These are phyloP conservation scores for Pseudogymnoascus sp. DNA, from an alignment of 2,329 filamentous ascomycete genomes.

Conservation along the genomic window DNA sequence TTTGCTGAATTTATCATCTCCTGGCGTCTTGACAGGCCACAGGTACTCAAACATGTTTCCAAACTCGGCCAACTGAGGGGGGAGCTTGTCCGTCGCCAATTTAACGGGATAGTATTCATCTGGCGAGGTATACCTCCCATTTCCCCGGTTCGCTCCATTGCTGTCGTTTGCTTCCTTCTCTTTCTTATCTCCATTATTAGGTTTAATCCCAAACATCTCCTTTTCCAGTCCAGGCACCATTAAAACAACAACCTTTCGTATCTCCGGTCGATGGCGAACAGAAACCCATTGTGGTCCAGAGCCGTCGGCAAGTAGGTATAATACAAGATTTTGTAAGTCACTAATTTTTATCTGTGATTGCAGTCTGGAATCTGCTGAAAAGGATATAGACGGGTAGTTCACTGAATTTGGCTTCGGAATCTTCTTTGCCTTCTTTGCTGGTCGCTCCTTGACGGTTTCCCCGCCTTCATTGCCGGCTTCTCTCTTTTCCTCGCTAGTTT, in stretches of 20 bases:
- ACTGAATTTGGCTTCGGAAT: slow-evolving; percentile 46
- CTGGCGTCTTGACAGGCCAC: slow-evolving; percentile 83
- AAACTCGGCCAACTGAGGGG: slow-evolving; percentile 55
- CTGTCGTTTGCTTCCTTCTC: slow-evolving; percentile 9
- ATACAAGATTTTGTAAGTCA: slow-evolving; percentile 55
- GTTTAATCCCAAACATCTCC: slow-evolving; percentile 68
- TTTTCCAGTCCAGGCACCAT: slow-evolving; percentile 90
- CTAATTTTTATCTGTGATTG: slow-evolving; percentile 56
- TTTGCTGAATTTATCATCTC: slow-evolving; percentile 71
- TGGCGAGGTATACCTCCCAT: slow-evolving; percentile 35
- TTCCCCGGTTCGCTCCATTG: slow-evolving; percentile 9
- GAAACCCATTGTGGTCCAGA: slow-evolving; percentile 58
- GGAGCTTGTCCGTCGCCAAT: slow-evolving; percentile 44
- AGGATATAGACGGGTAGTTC: slow-evolving; percentile 53
- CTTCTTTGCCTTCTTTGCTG: slow-evolving; percentile 55
- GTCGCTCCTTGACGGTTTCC: slow-evolving; percentile 42
- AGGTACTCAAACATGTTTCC: slow-evolving; percentile 78
- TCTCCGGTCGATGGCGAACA: slow-evolving; percentile 54
- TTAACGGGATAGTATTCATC: slow-evolving; percentile 54
- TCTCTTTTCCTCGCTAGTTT: slow-evolving; percentile 17
- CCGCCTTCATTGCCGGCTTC: slow-evolving; percentile 33
- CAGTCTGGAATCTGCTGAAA: slow-evolving; percentile 48
- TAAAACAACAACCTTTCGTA: slow-evolving; percentile 75
- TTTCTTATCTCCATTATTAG: slow-evolving; percentile 10
- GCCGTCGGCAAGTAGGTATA: slow-evolving; percentile 63